Evolutionary conservation across 2,329 filamentous ascomycete genomes (phyloP).

Genomic region (Lachnellula hyalina): DNA sequence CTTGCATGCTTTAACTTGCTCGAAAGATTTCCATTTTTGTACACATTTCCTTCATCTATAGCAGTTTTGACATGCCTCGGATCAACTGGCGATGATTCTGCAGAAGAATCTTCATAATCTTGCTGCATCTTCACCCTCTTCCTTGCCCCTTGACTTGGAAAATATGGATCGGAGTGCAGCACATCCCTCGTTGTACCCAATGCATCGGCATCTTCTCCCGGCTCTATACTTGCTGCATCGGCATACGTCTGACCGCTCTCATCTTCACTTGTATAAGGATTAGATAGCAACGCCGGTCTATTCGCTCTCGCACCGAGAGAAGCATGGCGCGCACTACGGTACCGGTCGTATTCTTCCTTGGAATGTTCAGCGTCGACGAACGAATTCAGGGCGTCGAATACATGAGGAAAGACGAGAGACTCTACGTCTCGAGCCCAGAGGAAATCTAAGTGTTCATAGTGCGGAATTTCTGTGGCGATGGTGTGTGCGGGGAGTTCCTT

Average conservation of each 20-base stretch:
- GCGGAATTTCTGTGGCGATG: slow-evolving; percentile 76
- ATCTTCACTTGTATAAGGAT: slow-evolving; percentile 20
- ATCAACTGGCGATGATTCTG: slow-evolving; percentile 15
- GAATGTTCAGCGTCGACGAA: slow-evolving; percentile 56
- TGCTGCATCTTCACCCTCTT: slow-evolving; percentile 14
- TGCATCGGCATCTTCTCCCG: slow-evolving; percentile 10
- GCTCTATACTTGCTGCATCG: slow-evolving; percentile 6
- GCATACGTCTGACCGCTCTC: slow-evolving; percentile 18
- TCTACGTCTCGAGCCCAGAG: slow-evolving; percentile 88
- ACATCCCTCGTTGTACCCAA: slow-evolving; percentile 1
- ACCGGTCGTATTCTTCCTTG: slow-evolving; percentile 55
- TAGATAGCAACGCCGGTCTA: slow-evolving; percentile 8
- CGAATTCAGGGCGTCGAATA: slow-evolving; percentile 80
- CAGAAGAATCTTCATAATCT: slow-evolving; percentile 21
- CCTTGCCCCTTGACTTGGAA: slow-evolving; percentile 11
- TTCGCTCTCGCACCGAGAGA: slow-evolving; percentile 18
- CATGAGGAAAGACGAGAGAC: slow-evolving; percentile 74
- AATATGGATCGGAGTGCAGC: not conserved
- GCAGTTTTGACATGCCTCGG: slow-evolving; percentile 7
- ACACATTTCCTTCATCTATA: slow-evolving; percentile 6
- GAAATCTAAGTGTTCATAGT: slow-evolving; percentile 97
- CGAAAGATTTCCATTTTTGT: not conserved
- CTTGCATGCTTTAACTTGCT: slow-evolving; percentile 9
- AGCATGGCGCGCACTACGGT: slow-evolving; percentile 32
- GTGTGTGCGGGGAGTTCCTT: slow-evolving; percentile 81